These are phyloP conservation scores for Suaeda aralocaspica DNA, from an alignment of 148 eudicot genomes.

Conservation along the genomic window DNA sequence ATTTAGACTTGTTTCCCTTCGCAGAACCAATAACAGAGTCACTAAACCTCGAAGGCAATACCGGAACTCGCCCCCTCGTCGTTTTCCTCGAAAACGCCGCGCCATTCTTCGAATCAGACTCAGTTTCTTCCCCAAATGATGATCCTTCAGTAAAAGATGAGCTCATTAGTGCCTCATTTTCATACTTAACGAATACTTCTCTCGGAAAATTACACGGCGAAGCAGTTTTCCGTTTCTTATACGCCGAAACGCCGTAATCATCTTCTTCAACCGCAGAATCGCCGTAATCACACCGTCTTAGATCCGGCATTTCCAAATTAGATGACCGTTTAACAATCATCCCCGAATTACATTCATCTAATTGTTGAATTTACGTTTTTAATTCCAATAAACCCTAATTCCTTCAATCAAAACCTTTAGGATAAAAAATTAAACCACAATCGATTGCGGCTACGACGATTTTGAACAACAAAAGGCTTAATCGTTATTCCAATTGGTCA, in stretches of 20 bases:
- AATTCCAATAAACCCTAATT: slow-evolving; percentile 34
- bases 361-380: not conserved
- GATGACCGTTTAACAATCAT: slow-evolving; percentile 32
- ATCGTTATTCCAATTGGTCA: not conserved
- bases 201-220: slow-evolving; percentile 20
- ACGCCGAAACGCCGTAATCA: slow-evolving; percentile 22
- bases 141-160: slow-evolving; percentile 35
- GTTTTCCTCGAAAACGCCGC: slow-evolving; percentile 5
- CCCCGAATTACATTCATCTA: slow-evolving; percentile 15
- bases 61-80: slow-evolving; percentile 34
- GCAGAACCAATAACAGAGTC: slow-evolving; percentile 31
- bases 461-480: not conserved
- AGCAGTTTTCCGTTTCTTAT: slow-evolving; percentile 33
- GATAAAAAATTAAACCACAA: not conserved
- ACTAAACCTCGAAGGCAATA: slow-evolving; percentile 39
- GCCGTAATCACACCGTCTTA: slow-evolving; percentile 32
- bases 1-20: slow-evolving; percentile 33
- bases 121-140: slow-evolving; percentile 31
- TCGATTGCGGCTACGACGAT: slow-evolving; percentile 2
- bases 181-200: slow-evolving; percentile 15
- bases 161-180: slow-evolving; percentile 27
- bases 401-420: slow-evolving; percentile 18
- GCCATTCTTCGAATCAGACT: slow-evolving; percentile 25
- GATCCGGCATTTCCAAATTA: slow-evolving; percentile 38
- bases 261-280: slow-evolving; percentile 25